phyloP scores from a whole-genome alignment of 2,329 filamentous ascomycete species.

The Graphilbum fragrans region DNA sequence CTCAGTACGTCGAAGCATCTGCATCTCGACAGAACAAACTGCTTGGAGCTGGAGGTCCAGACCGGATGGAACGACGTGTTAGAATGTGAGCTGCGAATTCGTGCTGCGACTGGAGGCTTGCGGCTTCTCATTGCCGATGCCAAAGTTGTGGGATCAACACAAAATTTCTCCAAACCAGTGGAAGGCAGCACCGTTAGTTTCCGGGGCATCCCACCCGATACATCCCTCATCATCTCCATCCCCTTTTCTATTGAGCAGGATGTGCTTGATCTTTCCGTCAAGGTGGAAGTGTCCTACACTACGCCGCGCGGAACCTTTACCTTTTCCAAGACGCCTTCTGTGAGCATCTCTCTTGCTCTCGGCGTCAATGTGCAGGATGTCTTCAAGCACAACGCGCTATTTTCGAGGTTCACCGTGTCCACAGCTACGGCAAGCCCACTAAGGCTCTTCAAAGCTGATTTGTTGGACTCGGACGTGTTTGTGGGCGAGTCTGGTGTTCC shows the following conservation, averaged over 20 bases:
- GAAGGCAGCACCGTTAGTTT: conserved; percentile 43
- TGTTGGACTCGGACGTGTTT: conserved; percentile 60
- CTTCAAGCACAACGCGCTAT: conserved; percentile 72
- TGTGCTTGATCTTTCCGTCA: conserved; percentile 56
- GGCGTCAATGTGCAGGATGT: conserved; percentile 96
- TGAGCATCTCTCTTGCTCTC: conserved; percentile 67
- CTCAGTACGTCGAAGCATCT: conserved; percentile 57
- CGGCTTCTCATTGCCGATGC: conserved; percentile 51
- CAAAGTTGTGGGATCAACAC: conserved; percentile 32
- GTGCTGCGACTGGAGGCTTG: conserved; percentile 53
- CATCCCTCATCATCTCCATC: conserved; percentile 47
- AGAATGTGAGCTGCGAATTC: conserved; percentile 47
- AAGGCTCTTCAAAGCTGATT: conserved; percentile 56
- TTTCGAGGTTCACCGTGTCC: conserved; percentile 84
- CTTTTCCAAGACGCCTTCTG: conserved; percentile 47
- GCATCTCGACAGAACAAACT: conserved; percentile 67
- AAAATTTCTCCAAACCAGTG: conserved; percentile 26
- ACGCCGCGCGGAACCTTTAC: conserved; percentile 54
- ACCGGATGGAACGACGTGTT: conserved; percentile 63
- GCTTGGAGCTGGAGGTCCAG: conserved; percentile 59
- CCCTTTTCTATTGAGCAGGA: conserved; percentile 80
- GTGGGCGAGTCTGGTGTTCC: conserved; percentile 47
- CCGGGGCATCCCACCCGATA: conserved; percentile 28
- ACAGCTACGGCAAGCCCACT: conserved; percentile 67
- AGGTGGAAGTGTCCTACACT: conserved; percentile 63